Evolutionary conservation across 768 basidiomycete genomes (phyloP).

Genomic region (Gautieria morchelliformis): DNA sequence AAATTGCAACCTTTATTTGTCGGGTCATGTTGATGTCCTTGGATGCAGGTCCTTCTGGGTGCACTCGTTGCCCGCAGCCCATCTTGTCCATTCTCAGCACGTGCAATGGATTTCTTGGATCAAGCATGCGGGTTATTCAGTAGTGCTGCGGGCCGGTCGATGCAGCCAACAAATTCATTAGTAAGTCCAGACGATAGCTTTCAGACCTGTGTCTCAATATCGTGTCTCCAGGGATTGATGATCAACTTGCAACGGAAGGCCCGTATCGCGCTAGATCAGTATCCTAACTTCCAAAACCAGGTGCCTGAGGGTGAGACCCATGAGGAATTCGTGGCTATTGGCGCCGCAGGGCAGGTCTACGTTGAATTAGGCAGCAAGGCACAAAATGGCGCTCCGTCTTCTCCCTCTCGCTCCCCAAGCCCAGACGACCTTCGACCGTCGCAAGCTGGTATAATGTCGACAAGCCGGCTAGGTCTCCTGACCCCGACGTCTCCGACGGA

Average conservation of each 20-base stretch:
- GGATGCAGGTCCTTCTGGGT: slow-evolving; percentile 1
- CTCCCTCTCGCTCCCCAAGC: neutral
- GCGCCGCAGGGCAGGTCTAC: neutral
- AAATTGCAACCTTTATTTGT: neutral
- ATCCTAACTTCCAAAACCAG: neutral
- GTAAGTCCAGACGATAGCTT: neutral
- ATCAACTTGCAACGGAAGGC: slow-evolving; percentile 6
- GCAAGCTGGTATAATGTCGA: neutral
- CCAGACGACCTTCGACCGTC: neutral
- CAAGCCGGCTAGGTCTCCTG: neutral
- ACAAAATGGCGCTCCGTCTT: neutral
- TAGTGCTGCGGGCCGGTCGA: neutral
- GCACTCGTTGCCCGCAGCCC: slow-evolving; percentile 7
- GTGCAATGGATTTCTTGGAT: neutral
- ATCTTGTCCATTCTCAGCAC: neutral
- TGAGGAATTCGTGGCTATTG: slow-evolving; percentile 2
- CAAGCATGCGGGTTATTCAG: neutral
- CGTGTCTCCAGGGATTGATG: slow-evolving; percentile 2
- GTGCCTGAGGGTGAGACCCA: neutral
- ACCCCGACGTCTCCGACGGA: slow-evolving; percentile 1
- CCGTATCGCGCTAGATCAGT: neutral
- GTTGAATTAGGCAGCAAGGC: neutral
- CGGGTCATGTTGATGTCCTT: neutral
- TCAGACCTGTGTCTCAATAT: neutral
- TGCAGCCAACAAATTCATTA: slow-evolving; percentile 3